A percentile compares a stretch with the other conserved stretches of the same genome.
Conservation (phyloP, 1,284 basidiomycete genomes). For the Tylopilus sp. region DNA sequence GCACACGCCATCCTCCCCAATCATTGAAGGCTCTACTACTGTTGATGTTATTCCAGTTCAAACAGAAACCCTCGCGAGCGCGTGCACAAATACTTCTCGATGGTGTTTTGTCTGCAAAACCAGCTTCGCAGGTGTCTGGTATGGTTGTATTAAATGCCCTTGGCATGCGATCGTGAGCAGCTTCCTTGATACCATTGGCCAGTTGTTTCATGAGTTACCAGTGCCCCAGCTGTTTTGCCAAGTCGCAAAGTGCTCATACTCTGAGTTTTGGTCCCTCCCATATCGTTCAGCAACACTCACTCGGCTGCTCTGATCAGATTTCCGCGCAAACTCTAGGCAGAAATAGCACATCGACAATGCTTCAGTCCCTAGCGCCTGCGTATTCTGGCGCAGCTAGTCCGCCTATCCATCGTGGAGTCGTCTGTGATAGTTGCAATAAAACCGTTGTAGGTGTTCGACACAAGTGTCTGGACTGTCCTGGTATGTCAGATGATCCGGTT, state of each 20-base stretch:
- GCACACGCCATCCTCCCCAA: not conserved
- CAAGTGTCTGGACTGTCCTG: conserved; percentile 69
- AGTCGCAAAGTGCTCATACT: conserved; percentile 28
- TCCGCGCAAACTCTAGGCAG: conserved; percentile 3
- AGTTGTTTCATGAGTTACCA: conserved; percentile 12
- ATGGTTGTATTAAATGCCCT: conserved; percentile 42
- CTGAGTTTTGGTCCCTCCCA: conserved; percentile 31
- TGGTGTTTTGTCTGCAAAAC: conserved; percentile 42
- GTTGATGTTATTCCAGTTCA: not conserved
- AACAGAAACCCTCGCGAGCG: not conserved
- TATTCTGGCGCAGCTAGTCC: not conserved
- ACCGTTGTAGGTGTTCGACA: conserved; percentile 59
- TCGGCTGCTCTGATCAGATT: not conserved
- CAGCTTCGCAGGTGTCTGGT: conserved; percentile 37
- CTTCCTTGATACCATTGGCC: conserved; percentile 19
- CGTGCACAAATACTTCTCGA: conserved; percentile 5
- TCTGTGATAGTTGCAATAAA: conserved; percentile 48
- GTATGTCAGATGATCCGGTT: conserved; percentile 35
- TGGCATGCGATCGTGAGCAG: conserved; percentile 43
- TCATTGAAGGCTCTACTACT: not conserved
- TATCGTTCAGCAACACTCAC: conserved; percentile 21
- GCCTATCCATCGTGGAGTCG: conserved; percentile 21
- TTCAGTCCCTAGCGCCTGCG: not conserved
- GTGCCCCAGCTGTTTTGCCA: conserved; percentile 29
- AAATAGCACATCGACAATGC: not conserved